Percentiles rank a stretch among this genome's conserved stretches.
phyloP scores from a whole-genome alignment of 139 green algal species.

The Chlamydomonas schloesseri region DNA sequence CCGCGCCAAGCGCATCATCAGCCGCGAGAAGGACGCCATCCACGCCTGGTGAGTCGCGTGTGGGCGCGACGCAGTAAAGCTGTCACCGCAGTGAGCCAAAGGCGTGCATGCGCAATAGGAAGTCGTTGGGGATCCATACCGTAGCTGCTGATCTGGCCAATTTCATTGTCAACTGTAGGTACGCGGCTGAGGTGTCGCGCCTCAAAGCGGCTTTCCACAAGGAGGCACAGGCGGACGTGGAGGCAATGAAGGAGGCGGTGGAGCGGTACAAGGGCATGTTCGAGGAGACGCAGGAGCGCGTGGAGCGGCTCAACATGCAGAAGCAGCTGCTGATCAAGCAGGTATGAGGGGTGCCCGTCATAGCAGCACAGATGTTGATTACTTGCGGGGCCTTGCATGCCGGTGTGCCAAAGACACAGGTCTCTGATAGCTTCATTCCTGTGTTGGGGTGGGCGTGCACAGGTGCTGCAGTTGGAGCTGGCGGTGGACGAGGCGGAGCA shows the following conservation, averaged over 20 bases:
- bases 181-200: constrained; percentile 42
- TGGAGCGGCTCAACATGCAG: constrained; percentile 70
- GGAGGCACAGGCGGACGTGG: constrained; percentile 62
- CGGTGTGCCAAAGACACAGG: too few relatives aligned
- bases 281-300: constrained; percentile 57
- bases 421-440: too few relatives aligned
- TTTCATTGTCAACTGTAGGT: too few relatives aligned
- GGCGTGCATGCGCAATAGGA: too few relatives aligned
- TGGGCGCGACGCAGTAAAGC: too few relatives aligned
- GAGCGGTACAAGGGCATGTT: constrained; percentile 45
- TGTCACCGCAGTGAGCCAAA: too few relatives aligned
- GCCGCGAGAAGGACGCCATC: constrained; percentile 41
- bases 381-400: neutral
- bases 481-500: constrained; percentile 39
- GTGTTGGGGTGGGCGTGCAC: neutral
- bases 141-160: too few relatives aligned
- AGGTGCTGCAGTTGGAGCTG: constrained; percentile 65
- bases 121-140: too few relatives aligned
- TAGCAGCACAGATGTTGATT: neutral
- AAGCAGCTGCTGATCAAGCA: constrained; percentile 79
- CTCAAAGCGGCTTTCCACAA: constrained; percentile 40
- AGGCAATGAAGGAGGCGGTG: constrained; percentile 59
- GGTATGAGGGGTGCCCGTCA: constrained; percentile 34
- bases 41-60: constrained; percentile 4
- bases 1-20: constrained; percentile 36